Percentiles rank a stretch among this genome's conserved stretches.
Evolutionary conservation across 2,329 filamentous ascomycete species (phyloP).

Genomic region (Blastomyces emzantsi): DNA sequence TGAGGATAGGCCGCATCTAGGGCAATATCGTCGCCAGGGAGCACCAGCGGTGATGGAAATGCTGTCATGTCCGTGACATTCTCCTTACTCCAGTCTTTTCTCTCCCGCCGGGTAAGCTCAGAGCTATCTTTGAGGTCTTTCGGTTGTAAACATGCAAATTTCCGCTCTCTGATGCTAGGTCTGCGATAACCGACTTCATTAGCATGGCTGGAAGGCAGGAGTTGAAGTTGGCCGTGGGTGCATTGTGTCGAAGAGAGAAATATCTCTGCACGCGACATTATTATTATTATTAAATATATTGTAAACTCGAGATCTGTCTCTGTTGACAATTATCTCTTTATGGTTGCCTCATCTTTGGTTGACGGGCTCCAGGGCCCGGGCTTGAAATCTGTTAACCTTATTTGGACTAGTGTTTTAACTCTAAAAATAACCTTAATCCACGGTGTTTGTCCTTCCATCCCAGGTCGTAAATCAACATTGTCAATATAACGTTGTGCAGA

Average conservation of each 20-base stretch:
- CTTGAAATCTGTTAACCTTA: not conserved
- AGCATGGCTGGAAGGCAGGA: not conserved
- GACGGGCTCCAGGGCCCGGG: too few species aligned
- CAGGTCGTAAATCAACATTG: too few species aligned
- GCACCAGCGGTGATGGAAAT: constrained; percentile 52
- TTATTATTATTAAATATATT: not conserved
- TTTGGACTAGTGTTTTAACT: not conserved
- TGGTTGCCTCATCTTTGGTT: not conserved
- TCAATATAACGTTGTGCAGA: too few species aligned
- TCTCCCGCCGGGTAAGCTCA: not conserved
- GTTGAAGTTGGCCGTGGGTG: not conserved
- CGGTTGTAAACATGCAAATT: not conserved
- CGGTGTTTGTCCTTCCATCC: too few species aligned
- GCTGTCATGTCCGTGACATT: constrained; percentile 11
- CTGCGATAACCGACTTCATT: not conserved
- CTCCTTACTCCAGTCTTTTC: not conserved
- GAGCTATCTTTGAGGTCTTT: not conserved
- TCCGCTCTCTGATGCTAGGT: not conserved
- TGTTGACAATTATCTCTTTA: not conserved
- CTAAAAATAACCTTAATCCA: constrained; percentile 6
- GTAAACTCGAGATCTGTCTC: too few species aligned
- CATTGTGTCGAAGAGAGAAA: constrained; percentile 1
- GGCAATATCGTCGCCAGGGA: constrained; percentile 52
- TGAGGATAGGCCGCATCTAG: constrained; percentile 43
- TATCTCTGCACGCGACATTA: too few species aligned